Evolutionary conservation across 2,329 filamentous ascomycete genomes (phyloP).

Genomic region (Ceratocystis huliohia): DNA sequence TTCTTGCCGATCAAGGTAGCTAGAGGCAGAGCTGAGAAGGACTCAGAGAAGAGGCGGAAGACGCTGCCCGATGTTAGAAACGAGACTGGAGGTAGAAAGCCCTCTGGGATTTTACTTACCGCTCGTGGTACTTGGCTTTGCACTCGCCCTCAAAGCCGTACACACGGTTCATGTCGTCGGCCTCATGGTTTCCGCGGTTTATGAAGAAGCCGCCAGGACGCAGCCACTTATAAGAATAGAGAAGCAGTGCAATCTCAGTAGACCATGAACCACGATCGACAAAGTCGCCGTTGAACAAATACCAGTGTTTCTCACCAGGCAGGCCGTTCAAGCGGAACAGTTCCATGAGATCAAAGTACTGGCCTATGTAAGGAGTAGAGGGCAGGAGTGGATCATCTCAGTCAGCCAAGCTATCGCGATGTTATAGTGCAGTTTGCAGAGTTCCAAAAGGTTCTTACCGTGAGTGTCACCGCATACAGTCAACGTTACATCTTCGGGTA

Average conservation of each 20-base stretch:
- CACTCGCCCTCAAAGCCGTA: slow-evolving; percentile 98
- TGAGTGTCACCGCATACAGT: slow-evolving; percentile 98
- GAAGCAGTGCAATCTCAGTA: slow-evolving; percentile 81
- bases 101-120: slow-evolving; percentile 27
- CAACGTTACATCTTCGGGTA: slow-evolving; percentile 63
- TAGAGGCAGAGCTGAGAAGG: slow-evolving; percentile 84
- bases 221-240: slow-evolving; percentile 96
- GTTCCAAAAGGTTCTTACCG: slow-evolving; percentile 41
- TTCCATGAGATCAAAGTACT: slow-evolving; percentile 95
- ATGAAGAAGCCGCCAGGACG: slow-evolving; percentile 80
- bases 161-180: slow-evolving; percentile 96
- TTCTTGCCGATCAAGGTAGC: slow-evolving; percentile 85
- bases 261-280: slow-evolving; percentile 97
- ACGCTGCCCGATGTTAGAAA: slow-evolving; percentile 35
- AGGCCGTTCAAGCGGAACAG: slow-evolving; percentile 85
- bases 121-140: slow-evolving; percentile 94
- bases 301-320: slow-evolving; percentile 76
- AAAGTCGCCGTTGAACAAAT: slow-evolving; percentile 97
- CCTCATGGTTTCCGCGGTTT: slow-evolving; percentile 97
- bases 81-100: neutral
- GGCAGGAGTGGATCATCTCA: slow-evolving; percentile 22
- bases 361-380: slow-evolving; percentile 42
- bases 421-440: neutral
- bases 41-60: slow-evolving; percentile 97
- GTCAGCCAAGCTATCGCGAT: neutral